Evolutionary conservation across 2,329 filamentous ascomycete species (phyloP).

Genomic region (Colletotrichum salicis): DNA sequence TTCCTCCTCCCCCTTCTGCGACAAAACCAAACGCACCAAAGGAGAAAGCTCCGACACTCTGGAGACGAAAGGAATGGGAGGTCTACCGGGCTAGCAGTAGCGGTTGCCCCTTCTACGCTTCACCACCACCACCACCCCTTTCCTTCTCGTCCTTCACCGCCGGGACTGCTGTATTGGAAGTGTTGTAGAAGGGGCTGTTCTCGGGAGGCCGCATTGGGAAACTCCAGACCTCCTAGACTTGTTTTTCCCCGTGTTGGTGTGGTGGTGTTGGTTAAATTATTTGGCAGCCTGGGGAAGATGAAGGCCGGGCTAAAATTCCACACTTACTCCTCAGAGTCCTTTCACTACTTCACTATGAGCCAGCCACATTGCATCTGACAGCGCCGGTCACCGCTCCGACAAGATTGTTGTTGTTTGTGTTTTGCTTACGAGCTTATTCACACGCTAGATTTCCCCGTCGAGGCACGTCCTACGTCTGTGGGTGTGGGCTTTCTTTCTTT

Average conservation of each 20-base stretch:
- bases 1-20: not conserved
- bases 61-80: not conserved
- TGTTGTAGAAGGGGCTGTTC: not conserved
- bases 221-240: not conserved
- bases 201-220: conserved; percentile 28
- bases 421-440: not conserved
- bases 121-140: not conserved
- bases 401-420: not conserved
- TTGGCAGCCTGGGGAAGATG: not conserved
- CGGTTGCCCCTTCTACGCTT: not conserved
- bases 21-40: not conserved
- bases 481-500: not conserved
- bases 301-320: not conserved
- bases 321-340: no score
- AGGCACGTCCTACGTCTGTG: not conserved
- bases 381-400: not conserved
- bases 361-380: not conserved
- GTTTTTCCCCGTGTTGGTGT: not conserved
- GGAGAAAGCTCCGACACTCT: not conserved
- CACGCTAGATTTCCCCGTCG: not conserved
- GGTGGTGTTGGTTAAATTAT: not conserved
- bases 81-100: not conserved
- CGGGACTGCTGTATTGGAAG: not conserved
- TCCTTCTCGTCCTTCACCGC: not conserved
- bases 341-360: not conserved